These are phyloP conservation scores for Suillus occidentalis DNA, from an alignment of 768 basidiomycete species.

Conservation along the genomic window DNA sequence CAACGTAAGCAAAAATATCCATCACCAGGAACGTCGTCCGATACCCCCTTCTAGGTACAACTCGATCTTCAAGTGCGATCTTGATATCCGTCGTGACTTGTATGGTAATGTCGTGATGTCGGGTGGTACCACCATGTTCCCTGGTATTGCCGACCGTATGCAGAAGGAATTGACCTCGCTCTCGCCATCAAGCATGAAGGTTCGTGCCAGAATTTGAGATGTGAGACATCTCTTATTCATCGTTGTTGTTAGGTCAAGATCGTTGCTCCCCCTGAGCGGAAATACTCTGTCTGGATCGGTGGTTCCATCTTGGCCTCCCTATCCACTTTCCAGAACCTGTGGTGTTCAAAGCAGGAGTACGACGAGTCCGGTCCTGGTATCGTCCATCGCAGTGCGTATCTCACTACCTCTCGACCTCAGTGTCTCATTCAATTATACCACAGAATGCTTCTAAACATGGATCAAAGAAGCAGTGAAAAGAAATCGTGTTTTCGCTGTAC, in stretches of 20 bases:
- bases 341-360: conserved; percentile 93
- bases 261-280: conserved; percentile 89
- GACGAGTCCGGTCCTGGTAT: conserved; percentile 82
- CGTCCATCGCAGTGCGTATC: conserved; percentile 69
- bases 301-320: conserved; percentile 86
- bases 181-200: conserved; percentile 84
- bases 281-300: conserved; percentile 96
- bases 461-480: conserved; percentile 20
- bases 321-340: conserved; percentile 95
- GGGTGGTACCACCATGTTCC: conserved; percentile 95
- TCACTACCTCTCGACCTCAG: background rate
- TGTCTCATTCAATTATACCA: background rate
- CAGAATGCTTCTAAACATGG: conserved; percentile 28
- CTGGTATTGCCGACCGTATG: conserved; percentile 94
- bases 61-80: conserved; percentile 67
- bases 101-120: conserved; percentile 46
- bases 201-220: conserved; percentile 21
- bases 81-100: conserved; percentile 50
- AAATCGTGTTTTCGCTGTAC: conserved; percentile 22
- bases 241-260: conserved; percentile 67
- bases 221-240: conserved; percentile 1
- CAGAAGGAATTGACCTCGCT: conserved; percentile 88
- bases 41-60: conserved; percentile 42
- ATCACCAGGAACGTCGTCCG: background rate
- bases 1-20: conserved; percentile 40